These are phyloP conservation scores for Byssochlamys sp. DNA, from an alignment of 2,329 filamentous ascomycete genomes.

Conservation along the genomic window DNA sequence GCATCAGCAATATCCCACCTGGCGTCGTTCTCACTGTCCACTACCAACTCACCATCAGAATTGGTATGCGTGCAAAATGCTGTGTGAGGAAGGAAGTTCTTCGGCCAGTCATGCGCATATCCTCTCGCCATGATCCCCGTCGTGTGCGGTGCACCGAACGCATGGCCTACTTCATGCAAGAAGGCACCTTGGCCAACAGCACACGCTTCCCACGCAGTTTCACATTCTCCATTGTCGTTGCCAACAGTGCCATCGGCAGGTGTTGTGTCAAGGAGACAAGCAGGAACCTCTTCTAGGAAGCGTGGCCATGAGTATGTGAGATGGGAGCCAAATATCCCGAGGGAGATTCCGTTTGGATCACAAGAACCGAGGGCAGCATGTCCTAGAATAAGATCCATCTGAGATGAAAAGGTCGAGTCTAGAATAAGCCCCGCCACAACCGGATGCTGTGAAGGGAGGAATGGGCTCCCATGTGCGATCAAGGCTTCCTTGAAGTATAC, in stretches of 20 bases:
- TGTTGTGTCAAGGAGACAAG: constrained; percentile 23
- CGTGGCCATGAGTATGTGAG: constrained; percentile 16
- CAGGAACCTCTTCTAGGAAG: constrained; percentile 13
- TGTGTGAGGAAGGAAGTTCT: constrained; percentile 31
- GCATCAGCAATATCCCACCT: constrained; percentile 25
- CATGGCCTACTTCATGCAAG: constrained; percentile 29
- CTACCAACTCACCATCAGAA: background rate
- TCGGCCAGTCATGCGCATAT: constrained; percentile 35
- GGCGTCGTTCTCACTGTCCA: constrained; percentile 15
- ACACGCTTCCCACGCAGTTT: constrained; percentile 38
- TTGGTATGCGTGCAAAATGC: constrained; percentile 10
- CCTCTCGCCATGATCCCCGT: constrained; percentile 29
- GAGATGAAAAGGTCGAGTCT: constrained; percentile 10
- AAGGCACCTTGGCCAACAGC: constrained; percentile 31
- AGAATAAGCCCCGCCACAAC: constrained; percentile 14
- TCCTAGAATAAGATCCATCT: constrained; percentile 10
- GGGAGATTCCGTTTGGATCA: constrained; percentile 10
- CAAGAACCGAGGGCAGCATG: constrained; percentile 14
- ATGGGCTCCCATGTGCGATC: constrained; percentile 6
- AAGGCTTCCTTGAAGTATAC: constrained; percentile 10
- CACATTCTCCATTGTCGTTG: constrained; percentile 36
- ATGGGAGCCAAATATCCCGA: constrained; percentile 16
- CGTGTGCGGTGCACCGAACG: constrained; percentile 25
- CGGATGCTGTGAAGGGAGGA: constrained; percentile 7
- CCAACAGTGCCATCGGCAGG: constrained; percentile 30